phyloP scores from a whole-genome alignment of 345 rosid genomes.

The Lepidium sativum region DNA sequence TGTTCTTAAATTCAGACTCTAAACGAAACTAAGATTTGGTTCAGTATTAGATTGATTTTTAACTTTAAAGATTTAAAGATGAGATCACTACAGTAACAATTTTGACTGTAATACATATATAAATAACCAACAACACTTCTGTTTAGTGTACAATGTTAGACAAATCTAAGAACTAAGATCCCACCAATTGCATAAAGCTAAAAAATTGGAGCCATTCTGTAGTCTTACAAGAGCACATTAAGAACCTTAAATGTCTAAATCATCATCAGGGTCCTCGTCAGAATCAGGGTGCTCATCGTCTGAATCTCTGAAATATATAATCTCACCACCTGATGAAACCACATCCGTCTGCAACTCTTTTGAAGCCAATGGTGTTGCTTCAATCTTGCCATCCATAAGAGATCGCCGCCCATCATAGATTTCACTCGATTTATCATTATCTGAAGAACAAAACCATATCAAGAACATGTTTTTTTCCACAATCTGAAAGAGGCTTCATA shows the following conservation, averaged over 20 bases:
- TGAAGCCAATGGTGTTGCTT: slow-evolving; percentile 20
- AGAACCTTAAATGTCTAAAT: slow-evolving; percentile 59
- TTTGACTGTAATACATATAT: background rate
- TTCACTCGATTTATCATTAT: slow-evolving; percentile 60
- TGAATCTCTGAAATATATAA: slow-evolving; percentile 83
- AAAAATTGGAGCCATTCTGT: background rate
- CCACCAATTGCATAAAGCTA: background rate
- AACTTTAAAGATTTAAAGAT: background rate
- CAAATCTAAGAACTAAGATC: background rate
- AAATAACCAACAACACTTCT: background rate
- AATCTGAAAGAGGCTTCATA: background rate
- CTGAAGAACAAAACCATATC: slow-evolving; percentile 26
- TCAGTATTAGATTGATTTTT: background rate
- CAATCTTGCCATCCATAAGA: slow-evolving; percentile 32
- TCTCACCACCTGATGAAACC: slow-evolving; percentile 43
- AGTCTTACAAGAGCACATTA: background rate
- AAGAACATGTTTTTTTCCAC: background rate
- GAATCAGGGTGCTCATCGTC: slow-evolving; percentile 96
- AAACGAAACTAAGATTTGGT: background rate
- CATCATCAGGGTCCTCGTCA: slow-evolving; percentile 96
- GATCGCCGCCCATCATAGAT: slow-evolving; percentile 81
- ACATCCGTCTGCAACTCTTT: slow-evolving; percentile 27
- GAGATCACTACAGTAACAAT: background rate
- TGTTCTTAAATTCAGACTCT: background rate
- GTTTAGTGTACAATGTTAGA: background rate